These are phyloP conservation scores for Clitopilus passeckerianus DNA, from an alignment of 768 basidiomycete species.

Conservation along the genomic window DNA sequence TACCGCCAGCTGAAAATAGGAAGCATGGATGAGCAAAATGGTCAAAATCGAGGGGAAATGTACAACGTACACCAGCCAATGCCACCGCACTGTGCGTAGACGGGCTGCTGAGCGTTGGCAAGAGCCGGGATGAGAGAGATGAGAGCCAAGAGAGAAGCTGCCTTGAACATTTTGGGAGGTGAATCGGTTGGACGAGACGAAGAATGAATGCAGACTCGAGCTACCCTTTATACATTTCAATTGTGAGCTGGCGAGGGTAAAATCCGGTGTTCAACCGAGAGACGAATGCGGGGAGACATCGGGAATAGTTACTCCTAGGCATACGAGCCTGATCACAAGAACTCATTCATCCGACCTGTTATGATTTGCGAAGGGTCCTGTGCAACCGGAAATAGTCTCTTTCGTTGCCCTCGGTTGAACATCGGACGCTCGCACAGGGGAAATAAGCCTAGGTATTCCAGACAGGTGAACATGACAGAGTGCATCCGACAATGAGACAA, in stretches of 20 bases:
- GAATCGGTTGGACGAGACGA: neutral
- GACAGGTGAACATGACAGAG: conserved; percentile 1
- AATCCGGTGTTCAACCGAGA: conserved; percentile 32
- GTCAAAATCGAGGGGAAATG: neutral
- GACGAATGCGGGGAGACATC: conserved; percentile 20
- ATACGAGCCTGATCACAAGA: conserved; percentile 20
- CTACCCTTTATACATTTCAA: neutral
- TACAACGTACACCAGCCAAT: conserved; percentile 38
- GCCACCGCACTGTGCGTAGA: conserved; percentile 54
- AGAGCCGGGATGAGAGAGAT: conserved; percentile 38
- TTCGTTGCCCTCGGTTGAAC: conserved; percentile 15
- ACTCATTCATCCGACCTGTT: conserved; percentile 18
- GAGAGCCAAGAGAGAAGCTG: conserved; percentile 35
- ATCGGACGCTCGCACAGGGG: conserved; percentile 7
- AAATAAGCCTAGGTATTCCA: neutral
- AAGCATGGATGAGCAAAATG: conserved; percentile 16
- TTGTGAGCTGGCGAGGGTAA: conserved; percentile 12
- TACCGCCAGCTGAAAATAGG: conserved; percentile 26
- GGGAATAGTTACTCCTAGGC: conserved; percentile 9
- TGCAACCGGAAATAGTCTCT: conserved; percentile 4
- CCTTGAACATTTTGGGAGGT: conserved; percentile 39
- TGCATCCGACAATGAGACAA: neutral
- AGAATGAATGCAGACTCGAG: neutral
- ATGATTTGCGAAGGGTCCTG: conserved; percentile 3
- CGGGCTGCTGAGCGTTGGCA: conserved; percentile 34